Conservation (phyloP, 331 rosid genomes). For the Erythrophleum ivorense region DNA sequence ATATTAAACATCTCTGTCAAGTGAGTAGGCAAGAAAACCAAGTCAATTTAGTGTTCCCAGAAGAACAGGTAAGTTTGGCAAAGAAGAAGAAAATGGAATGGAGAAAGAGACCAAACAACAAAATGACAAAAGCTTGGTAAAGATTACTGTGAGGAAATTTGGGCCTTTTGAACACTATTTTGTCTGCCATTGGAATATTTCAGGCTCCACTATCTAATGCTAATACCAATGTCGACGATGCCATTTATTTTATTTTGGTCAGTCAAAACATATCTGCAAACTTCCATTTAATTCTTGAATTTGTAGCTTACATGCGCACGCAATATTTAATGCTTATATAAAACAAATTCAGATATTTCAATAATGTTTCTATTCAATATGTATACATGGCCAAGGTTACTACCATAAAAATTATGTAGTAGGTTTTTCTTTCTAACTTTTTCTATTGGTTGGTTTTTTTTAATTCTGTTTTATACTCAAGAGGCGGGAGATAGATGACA, state of each 20-base stretch:
- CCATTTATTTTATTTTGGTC: neutral
- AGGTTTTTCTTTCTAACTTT: neutral
- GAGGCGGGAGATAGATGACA: neutral
- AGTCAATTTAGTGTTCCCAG: conserved; percentile 46
- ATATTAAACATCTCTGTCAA: conserved; percentile 28
- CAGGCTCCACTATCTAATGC: conserved; percentile 33
- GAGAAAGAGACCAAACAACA: conserved; percentile 56
- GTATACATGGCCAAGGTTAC: neutral
- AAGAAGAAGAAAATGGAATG: conserved; percentile 35
- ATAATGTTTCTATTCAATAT: neutral
- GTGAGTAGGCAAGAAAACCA: conserved; percentile 46
- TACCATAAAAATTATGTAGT: neutral
- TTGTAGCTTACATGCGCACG: neutral
- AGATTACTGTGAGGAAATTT: conserved; percentile 34
- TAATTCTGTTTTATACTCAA: neutral
- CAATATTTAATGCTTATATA: neutral
- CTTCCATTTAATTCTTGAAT: neutral
- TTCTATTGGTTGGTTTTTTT: neutral
- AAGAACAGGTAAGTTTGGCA: conserved; percentile 63
- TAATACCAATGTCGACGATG: conserved; percentile 9
- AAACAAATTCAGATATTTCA: neutral
- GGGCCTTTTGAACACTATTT: conserved; percentile 65
- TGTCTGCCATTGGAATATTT: conserved; percentile 57
- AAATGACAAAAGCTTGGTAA: conserved; percentile 46
- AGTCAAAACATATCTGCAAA: conserved; percentile 8